These are phyloP conservation scores for Pestalotiopsis sp. DNA, from an alignment of 2,329 filamentous ascomycete genomes.

Conservation along the genomic window DNA sequence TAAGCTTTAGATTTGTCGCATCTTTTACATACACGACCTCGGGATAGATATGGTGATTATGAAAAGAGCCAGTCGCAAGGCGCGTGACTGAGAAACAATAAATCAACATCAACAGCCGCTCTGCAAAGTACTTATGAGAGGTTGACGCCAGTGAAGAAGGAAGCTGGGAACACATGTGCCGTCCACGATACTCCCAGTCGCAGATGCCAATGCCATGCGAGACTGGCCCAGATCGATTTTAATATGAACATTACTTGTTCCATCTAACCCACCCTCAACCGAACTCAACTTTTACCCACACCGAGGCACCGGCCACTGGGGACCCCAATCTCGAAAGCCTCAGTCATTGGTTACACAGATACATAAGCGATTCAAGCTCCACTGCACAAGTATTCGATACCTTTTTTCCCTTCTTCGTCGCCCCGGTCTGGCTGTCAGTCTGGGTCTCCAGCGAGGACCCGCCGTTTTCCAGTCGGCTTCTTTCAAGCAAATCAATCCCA, in stretches of 20 bases:
- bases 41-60: background rate
- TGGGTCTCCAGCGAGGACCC: background rate
- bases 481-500: background rate
- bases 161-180: background rate
- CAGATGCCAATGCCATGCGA: background rate
- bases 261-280: background rate
- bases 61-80: background rate
- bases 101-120: background rate
- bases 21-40: background rate
- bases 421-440: too few relatives aligned
- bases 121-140: background rate
- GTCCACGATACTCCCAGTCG: background rate
- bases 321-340: background rate
- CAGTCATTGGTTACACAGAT: constrained; percentile 10
- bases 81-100: background rate
- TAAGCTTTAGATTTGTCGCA: background rate
- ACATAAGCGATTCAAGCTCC: constrained; percentile 13
- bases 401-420: background rate
- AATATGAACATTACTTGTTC: background rate
- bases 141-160: background rate
- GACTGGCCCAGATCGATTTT: background rate
- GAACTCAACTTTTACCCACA: constrained; percentile 3
- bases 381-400: constrained; percentile 13
- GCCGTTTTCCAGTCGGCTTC: background rate
- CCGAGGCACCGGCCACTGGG: constrained; percentile 4